Conservation (phyloP, 306 rosid genomes). For the Acacia melanoxylon region DNA sequence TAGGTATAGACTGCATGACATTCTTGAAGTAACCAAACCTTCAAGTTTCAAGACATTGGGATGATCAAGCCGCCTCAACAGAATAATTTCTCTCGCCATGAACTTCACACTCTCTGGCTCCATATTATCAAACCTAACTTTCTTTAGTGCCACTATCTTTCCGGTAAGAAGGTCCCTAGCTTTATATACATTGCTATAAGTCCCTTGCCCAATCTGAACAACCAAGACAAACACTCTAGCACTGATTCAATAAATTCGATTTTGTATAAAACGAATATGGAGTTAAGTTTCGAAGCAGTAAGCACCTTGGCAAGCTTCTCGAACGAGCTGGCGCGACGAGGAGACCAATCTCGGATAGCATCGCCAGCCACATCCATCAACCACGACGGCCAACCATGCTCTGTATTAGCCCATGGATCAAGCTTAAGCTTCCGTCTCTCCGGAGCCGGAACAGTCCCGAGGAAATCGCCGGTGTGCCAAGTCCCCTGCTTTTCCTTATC, state of each 20-base stretch:
- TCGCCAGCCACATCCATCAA: conserved; percentile 88
- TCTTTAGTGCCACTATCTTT: conserved; percentile 91
- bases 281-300: conserved; percentile 26
- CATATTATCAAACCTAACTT: conserved; percentile 92
- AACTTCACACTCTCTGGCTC: conserved; percentile 98
- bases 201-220: conserved; percentile 95
- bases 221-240: background rate
- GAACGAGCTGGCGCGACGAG: conserved; percentile 91
- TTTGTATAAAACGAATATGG: background rate
- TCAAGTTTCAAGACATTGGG: conserved; percentile 96
- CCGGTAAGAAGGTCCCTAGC: conserved; percentile 82
- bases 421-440: conserved; percentile 60
- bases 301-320: conserved; percentile 91
- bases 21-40: conserved; percentile 95
- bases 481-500: conserved; percentile 26
- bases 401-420: conserved; percentile 43
- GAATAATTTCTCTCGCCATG: conserved; percentile 98
- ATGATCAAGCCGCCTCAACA: conserved; percentile 86
- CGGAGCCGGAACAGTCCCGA: conserved; percentile 31
- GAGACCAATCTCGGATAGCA: conserved; percentile 88
- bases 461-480: conserved; percentile 54
- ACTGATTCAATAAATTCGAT: conserved; percentile 16
- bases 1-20: conserved; percentile 95
- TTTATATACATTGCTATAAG: conserved; percentile 97
- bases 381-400: conserved; percentile 98